Evolutionary conservation across 2,329 filamentous ascomycete genomes (phyloP).

Genomic region (Hymenoscyphus albidus): DNA sequence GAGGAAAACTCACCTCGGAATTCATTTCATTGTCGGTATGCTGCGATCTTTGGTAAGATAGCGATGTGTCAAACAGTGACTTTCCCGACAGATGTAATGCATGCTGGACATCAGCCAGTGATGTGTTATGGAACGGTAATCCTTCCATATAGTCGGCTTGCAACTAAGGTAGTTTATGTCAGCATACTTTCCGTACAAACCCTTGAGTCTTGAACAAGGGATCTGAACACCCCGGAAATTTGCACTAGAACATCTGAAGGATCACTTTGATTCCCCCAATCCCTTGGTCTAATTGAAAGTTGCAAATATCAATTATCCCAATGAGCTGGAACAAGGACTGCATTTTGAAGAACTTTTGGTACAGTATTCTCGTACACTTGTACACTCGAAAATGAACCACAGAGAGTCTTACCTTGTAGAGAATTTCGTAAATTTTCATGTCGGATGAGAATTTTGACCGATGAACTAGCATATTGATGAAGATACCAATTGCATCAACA

Average conservation of each 20-base stretch:
- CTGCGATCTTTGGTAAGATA: conserved; percentile 15
- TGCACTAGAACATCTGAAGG: no score
- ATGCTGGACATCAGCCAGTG: conserved; percentile 40
- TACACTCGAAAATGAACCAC: not conserved
- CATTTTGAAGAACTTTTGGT: no score
- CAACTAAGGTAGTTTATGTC: conserved; percentile 12
- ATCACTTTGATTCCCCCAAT: no score
- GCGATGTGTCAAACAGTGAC: conserved; percentile 19
- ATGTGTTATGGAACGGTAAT: conserved; percentile 37
- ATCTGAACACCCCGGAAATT: not conserved
- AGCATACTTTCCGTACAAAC: not conserved
- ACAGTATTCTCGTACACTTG: not conserved
- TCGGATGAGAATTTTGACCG: conserved; percentile 17
- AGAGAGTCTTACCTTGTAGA: conserved; percentile 10
- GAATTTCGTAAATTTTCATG: conserved; percentile 28
- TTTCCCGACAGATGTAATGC: conserved; percentile 11
- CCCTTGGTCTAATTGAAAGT: no score
- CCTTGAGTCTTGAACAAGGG: not conserved
- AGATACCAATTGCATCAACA: conserved; percentile 44
- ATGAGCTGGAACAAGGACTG: no score
- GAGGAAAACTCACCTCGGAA: conserved; percentile 33
- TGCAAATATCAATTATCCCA: no score
- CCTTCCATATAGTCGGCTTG: conserved; percentile 35
- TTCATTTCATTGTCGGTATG: not conserved
- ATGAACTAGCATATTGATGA: conserved; percentile 39